These are phyloP conservation scores for Stephania japonica DNA, from an alignment of 164 flowering plant genomes.

Conservation along the genomic window DNA sequence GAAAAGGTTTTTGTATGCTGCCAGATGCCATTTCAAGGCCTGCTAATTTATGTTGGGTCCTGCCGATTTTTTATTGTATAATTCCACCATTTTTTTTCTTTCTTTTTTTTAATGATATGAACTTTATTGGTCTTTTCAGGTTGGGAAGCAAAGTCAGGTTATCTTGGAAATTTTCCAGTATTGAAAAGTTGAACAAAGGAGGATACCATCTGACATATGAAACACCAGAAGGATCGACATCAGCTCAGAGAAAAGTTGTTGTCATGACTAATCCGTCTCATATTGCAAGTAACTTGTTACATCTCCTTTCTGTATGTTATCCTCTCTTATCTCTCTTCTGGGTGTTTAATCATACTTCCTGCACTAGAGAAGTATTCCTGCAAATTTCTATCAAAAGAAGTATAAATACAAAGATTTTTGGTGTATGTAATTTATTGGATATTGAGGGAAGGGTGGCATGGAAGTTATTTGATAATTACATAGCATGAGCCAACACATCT, in stretches of 20 bases:
- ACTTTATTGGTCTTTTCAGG: conserved; percentile 31
- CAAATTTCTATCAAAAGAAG: background rate
- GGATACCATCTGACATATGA: conserved; percentile 69
- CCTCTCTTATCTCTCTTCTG: conserved; percentile 7
- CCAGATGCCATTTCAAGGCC: conserved; percentile 88
- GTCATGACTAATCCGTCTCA: conserved; percentile 84
- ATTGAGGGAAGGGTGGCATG: no score
- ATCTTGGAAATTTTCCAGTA: conserved; percentile 78
- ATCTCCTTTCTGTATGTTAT: conserved; percentile 75
- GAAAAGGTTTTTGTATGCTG: conserved; percentile 73
- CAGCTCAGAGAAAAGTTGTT: conserved; percentile 56
- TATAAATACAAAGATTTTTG: no score
- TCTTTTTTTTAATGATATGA: no score
- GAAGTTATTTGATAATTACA: no score
- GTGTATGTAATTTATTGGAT: no score
- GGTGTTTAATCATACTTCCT: background rate
- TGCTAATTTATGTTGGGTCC: background rate
- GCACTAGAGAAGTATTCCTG: background rate
- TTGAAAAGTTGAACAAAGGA: conserved; percentile 43
- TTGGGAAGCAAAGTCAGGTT: conserved; percentile 72
- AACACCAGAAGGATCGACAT: conserved; percentile 71
- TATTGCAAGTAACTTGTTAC: conserved; percentile 64
- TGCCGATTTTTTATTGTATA: background rate
- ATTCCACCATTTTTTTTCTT: background rate
- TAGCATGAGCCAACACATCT: no score